These are phyloP conservation scores for Diutina mesorugosa DNA, from an alignment of 1,139 yeast species.

Conservation along the genomic window DNA sequence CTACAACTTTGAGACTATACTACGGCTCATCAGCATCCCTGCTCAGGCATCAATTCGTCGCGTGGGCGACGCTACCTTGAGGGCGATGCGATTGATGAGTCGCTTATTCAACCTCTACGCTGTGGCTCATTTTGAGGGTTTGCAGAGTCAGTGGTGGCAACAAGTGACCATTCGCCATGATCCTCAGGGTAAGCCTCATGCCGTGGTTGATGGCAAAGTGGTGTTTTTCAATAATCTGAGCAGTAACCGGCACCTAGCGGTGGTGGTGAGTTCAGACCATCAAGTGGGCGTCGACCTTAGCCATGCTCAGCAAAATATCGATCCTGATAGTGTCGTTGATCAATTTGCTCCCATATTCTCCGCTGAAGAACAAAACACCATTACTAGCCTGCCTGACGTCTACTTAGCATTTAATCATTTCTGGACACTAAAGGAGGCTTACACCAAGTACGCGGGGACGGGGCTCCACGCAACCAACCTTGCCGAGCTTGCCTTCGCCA, in stretches of 20 bases:
- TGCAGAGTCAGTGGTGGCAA: neutral
- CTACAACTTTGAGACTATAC: constrained; percentile 18
- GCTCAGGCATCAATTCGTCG: neutral
- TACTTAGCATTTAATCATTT: constrained; percentile 34
- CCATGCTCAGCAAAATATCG: neutral
- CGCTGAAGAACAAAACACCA: neutral
- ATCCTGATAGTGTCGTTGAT: neutral
- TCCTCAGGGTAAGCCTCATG: neutral
- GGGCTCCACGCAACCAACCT: constrained; percentile 25
- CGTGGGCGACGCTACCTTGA: neutral
- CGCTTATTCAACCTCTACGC: neutral
- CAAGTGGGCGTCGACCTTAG: constrained; percentile 1
- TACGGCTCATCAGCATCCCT: neutral
- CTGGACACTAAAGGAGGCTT: constrained; percentile 70
- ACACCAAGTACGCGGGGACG: constrained; percentile 45
- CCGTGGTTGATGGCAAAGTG: neutral
- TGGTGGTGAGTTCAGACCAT: neutral
- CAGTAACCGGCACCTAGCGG: neutral
- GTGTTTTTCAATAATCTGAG: neutral
- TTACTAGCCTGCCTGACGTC: neutral
- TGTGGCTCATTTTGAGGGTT: neutral
- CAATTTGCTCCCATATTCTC: neutral
- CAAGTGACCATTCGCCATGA: neutral
- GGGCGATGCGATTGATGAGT: neutral
- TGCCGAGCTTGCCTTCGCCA: constrained; percentile 8